phyloP scores from a whole-genome alignment of 495 filamentous ascomycete species.

The Bacidia rubella region DNA sequence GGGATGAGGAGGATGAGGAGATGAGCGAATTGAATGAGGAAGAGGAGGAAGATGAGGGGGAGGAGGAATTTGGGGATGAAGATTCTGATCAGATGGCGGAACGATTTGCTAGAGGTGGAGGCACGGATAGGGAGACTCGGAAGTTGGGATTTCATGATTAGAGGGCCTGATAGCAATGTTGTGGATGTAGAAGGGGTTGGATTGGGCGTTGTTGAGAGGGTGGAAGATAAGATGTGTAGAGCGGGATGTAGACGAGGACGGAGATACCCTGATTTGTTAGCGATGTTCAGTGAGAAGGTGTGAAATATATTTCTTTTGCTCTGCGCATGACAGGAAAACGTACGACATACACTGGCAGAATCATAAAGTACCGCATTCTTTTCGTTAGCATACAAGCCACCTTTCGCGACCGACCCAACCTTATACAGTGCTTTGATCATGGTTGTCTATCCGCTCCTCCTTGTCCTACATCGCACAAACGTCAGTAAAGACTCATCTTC shows the following conservation, averaged over 20 bases:
- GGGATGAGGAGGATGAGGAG: background rate
- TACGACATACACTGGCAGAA: too few species aligned
- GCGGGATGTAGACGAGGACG: background rate
- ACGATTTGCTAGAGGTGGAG: background rate
- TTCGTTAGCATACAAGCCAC: background rate
- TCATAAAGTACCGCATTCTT: background rate
- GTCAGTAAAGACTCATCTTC: background rate
- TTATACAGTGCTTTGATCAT: background rate
- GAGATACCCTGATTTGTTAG: background rate
- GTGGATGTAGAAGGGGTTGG: background rate
- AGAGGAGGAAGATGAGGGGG: background rate
- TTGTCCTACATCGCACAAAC: slow-evolving; percentile 4
- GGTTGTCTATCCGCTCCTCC: slow-evolving; percentile 19
- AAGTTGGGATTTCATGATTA: too few species aligned
- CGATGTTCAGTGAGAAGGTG: background rate
- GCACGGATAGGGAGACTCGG: background rate
- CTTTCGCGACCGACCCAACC: background rate
- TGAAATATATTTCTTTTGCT: too few species aligned
- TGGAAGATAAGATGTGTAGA: background rate
- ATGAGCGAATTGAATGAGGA: background rate
- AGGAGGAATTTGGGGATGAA: background rate
- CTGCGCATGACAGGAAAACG: too few species aligned
- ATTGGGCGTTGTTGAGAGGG: background rate
- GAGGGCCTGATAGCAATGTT: background rate
- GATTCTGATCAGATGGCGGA: background rate